phyloP scores from a whole-genome alignment of 306 rosid genomes.

The Alnus glutinosa region DNA sequence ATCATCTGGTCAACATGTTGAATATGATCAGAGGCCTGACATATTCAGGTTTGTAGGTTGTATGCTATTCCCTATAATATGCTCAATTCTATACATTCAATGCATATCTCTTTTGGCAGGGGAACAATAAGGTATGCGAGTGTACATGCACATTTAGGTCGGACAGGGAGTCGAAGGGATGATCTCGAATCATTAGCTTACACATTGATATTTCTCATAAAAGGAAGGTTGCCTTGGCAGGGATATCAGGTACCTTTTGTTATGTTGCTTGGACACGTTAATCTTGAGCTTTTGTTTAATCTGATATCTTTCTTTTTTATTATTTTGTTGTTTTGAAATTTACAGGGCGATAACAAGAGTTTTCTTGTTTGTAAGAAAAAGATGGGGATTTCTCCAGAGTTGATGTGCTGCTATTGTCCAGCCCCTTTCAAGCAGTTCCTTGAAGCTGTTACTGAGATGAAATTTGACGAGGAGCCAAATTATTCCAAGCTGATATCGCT shows the following conservation, averaged over 20 bases:
- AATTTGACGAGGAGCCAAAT: constrained; percentile 93
- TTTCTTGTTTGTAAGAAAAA: constrained; percentile 94
- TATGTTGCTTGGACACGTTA: constrained; percentile 14
- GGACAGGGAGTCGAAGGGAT: constrained; percentile 93
- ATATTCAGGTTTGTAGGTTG: constrained; percentile 67
- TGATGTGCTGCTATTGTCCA: constrained; percentile 91
- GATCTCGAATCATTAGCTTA: constrained; percentile 94
- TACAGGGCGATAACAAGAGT: constrained; percentile 96
- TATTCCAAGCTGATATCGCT: constrained; percentile 76
- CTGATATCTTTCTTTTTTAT: background rate
- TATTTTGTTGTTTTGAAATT: constrained; percentile 5
- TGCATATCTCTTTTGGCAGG: constrained; percentile 46
- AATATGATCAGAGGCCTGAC: constrained; percentile 95
- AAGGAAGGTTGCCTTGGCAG: constrained; percentile 96
- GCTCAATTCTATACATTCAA: constrained; percentile 14
- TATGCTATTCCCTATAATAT: background rate
- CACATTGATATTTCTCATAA: constrained; percentile 85
- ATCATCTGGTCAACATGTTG: constrained; percentile 82
- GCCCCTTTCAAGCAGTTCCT: constrained; percentile 86
- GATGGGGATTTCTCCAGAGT: constrained; percentile 85
- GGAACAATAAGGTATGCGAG: constrained; percentile 97
- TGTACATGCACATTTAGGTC: constrained; percentile 95
- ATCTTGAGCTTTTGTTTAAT: constrained; percentile 23
- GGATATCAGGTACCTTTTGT: constrained; percentile 74
- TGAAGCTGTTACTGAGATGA: constrained; percentile 85